These are phyloP conservation scores for Coffea canephora DNA, from an alignment of 257 asterid species.

Conservation along the genomic window DNA sequence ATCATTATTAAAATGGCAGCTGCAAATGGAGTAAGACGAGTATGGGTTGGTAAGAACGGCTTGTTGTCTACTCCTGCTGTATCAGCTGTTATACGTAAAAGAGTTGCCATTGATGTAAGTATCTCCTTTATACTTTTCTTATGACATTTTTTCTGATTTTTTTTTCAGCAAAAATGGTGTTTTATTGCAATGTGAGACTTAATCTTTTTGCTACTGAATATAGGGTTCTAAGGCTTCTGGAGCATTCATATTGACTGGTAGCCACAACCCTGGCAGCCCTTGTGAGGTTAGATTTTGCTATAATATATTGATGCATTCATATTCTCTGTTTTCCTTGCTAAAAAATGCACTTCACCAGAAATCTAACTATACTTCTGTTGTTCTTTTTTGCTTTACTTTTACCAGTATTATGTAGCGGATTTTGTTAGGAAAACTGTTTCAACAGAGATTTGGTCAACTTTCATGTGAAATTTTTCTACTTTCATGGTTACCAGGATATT, in stretches of 20 bases:
- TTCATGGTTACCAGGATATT: too few relatives aligned
- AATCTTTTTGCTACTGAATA: constrained; percentile 10
- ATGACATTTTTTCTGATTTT: background rate
- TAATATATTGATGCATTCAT: background rate
- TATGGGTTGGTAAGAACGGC: constrained; percentile 96
- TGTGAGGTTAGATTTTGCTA: constrained; percentile 56
- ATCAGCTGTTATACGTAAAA: constrained; percentile 82
- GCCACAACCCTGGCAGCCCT: constrained; percentile 99
- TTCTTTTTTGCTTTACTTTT: background rate
- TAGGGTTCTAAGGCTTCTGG: constrained; percentile 96
- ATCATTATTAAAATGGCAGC: constrained; percentile 94
- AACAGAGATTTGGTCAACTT: too few relatives aligned
- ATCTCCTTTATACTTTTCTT: constrained; percentile 25
- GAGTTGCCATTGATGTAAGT: constrained; percentile 82
- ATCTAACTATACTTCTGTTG: background rate
- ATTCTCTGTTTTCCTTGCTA: background rate
- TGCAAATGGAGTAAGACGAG: constrained; percentile 89
- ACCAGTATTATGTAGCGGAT: too few relatives aligned
- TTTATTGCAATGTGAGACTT: background rate
- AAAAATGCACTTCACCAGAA: background rate
- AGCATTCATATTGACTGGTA: constrained; percentile 91
- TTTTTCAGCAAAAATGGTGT: background rate
- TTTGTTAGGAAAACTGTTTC: too few relatives aligned
- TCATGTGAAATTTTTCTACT: too few relatives aligned
- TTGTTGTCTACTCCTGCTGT: constrained; percentile 95